A percentile compares a stretch with the other conserved stretches of the same genome.
Conservation (phyloP, 306 rosid genomes). For the Senna siamea region DNA sequence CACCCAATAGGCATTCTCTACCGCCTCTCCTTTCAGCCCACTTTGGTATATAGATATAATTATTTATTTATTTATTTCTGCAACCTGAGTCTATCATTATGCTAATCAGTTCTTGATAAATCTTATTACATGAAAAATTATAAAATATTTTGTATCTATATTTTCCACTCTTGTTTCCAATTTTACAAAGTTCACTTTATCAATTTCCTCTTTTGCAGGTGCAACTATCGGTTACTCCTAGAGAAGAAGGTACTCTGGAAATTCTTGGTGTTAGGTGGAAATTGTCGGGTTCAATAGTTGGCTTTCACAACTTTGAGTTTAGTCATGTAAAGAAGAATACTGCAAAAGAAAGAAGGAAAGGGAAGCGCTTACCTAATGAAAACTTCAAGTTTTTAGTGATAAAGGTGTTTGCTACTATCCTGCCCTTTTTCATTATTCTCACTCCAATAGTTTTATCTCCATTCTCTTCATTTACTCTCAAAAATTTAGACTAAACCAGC, state of each 20-base stretch:
- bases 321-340: slow-evolving; percentile 58
- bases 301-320: slow-evolving; percentile 77
- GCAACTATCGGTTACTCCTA: slow-evolving; percentile 86
- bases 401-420: slow-evolving; percentile 59
- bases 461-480: not conserved
- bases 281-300: slow-evolving; percentile 74
- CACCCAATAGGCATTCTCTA: no score
- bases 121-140: not conserved
- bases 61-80: no score
- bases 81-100: no score
- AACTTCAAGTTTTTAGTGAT: slow-evolving; percentile 82
- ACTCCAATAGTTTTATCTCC: slow-evolving; percentile 1
- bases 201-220: slow-evolving; percentile 58
- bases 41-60: no score
- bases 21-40: no score
- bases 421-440: slow-evolving; percentile 19
- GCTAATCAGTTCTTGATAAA: slow-evolving; percentile 6
- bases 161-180: slow-evolving; percentile 19
- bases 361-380: slow-evolving; percentile 48
- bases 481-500: slow-evolving; percentile 35
- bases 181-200: slow-evolving; percentile 31
- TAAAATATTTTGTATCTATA: not conserved
- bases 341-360: slow-evolving; percentile 61
- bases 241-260: slow-evolving; percentile 73
- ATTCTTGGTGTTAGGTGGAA: slow-evolving; percentile 91